Base-by-base conservation (phyloP, 106 monocot species). In the Acorus calamus region DNA sequence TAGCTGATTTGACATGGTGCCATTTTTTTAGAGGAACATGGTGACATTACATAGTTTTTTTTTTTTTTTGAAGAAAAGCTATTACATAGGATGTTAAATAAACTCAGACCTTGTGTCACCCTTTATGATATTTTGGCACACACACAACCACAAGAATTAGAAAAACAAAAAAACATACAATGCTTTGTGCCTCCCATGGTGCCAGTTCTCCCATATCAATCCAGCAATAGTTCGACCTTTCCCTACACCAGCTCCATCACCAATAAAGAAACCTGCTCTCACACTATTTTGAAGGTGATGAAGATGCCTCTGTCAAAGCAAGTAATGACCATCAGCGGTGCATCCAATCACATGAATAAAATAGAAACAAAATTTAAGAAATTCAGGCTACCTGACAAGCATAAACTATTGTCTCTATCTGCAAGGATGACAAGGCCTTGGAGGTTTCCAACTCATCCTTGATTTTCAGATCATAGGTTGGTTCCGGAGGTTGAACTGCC, bases 181-280 rank as follows among this genome's bases (percentile, higher is more conserved):
- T 57, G 88, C 74, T 71, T 88, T 98, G 55, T 68, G 80, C 71
- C 83, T 91, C 11, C 80, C 79, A 64, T 83, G 81, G 48, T 92
- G 92, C 98, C 98, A 98, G 65, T 88, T 92, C 74, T 98, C 98
- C 98, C 87, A 92, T 42, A 98, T 92, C 71, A 98, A 83, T 43
- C 98, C 98, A 67, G 92, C 98, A 78, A 98, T 76, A 49, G 98
- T 98, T 62, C 98, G 77, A 9, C 98, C 98, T 76, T 98, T 98
- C 71, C 98, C 98, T 66, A 98, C 92, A 75, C 98, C 98, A 76
- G 98, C 98, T 57, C 98, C 98, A 71, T 98, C 98, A 75, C 98
- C 98, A 79, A 98, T 76, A 77, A 98, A 98, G 70, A 92, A 98
- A 4, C 91, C 98, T 49, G 98, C 98, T 62, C 98, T 83, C 60